Evolutionary conservation across 176 grass and related monocot species (phyloP), one percentile per base, ranked within the genome.

Genomic region (Oryza officinalis): DNA sequence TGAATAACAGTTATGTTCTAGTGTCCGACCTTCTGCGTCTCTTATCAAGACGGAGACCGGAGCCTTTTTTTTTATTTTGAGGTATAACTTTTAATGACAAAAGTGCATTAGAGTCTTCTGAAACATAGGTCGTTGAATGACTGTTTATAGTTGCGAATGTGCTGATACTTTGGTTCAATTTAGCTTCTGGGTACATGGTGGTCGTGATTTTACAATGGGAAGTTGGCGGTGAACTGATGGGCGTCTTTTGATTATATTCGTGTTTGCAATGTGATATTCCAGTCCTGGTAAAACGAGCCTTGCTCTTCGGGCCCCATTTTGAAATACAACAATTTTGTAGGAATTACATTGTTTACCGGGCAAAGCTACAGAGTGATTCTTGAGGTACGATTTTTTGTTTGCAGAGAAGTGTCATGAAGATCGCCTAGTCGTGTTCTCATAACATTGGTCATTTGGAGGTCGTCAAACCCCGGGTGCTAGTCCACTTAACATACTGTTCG

Each of bases 11-110:
- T 72, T 47, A 81, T 77, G 37, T 49, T 63, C 20, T 82, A 67
- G 74, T 72, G 47, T 27, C 75, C 27, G 59, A 83, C 79, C 86
- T 69, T 69, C 27, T 77, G 80, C 11, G 63, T 81, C 68, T 87
- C 63, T 44, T 82, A 70, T 47, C 79, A 80, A 75, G 38, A 76
- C 41, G 4, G 63, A 84, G 83, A 83, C 74, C 63, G 3, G 66
- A 84, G 33, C 54, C 66, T 74, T 72, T 74, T 38, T 74, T 93
- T 81, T 78, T 79, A 40, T 80, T 83, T 43, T 79, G 63, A 83
- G 80, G 33, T 80, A 63, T 74, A 85, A 63, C 68, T 83, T 50
- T 86, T n/a, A 77, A 25, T 83, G 73, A 46, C 31, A 77, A 63
- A 74, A 23, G 50, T 49, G 80, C 67, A 80, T 61, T 68, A 43